Base-by-base conservation (phyloP, 2,329 filamentous ascomycete species). In the Sclerotinia nivalis region DNA sequence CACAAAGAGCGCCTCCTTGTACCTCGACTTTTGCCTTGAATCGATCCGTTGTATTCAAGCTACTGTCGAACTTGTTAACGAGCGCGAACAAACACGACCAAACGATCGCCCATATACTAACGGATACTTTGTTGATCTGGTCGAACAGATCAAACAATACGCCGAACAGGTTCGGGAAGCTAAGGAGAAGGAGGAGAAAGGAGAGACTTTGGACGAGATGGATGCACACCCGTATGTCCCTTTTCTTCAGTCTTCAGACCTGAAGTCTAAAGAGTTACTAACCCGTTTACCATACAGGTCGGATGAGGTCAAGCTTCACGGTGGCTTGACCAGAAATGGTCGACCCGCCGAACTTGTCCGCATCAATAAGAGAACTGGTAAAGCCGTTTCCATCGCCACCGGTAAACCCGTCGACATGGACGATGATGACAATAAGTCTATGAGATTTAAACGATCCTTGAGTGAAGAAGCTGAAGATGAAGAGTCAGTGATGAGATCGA, bases 81-180 rank as follows among this genome's bases (percentile, higher is more conserved):
- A 96, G 79, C 89, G 89, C 79, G 94, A 98, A 80, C 92, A 95
- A 83, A 90, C 90, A 75, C 89, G 93, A 80, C 91, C 92, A 71
- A 85, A 88, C 81, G 95, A 98, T 81, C 90, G 91, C 77, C 93
- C 93, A 75, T 98, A 97, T 85, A 96, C 91, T 86, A 93, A 92
- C 86, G 93, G 93, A 79, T 98, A 98, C 83, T 97, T 97, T 80
- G 91, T 97, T 83, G 95, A 98, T 83, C 89, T 98, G 72, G 90
- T 96, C 80, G 93, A 96, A 80, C 94, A 97, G 87, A 93, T 97
- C 76, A 88, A 90, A 79, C 88, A 93, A 79, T 97, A 97, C 87
- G 94, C 93, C 72, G 88, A 89, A 77, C 92, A 96, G 80, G 89
- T 97, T 77, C 89, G 90, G 73, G 89, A 89, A 75, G 88, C 89